These are phyloP conservation scores for Bocquillonia castaneifolia DNA, from an alignment of 441 rosid genomes.

Conservation along the genomic window DNA sequence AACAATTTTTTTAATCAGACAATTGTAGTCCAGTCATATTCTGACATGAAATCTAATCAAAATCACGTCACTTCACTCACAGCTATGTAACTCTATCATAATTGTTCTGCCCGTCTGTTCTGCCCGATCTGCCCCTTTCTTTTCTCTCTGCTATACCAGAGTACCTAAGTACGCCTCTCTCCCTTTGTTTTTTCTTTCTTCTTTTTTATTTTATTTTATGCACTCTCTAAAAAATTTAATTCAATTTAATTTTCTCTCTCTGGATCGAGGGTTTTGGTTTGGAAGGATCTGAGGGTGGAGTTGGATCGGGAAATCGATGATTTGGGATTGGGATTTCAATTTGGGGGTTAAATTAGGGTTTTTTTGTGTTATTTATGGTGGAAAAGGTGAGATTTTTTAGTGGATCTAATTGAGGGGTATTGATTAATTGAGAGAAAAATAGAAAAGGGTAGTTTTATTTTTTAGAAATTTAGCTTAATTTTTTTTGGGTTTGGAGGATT, in stretches of 20 bases:
- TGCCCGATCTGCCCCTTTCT: constrained; percentile 44
- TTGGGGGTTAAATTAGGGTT: constrained; percentile 20
- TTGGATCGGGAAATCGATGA: constrained; percentile 10
- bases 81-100: constrained; percentile 25
- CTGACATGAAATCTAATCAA: no score
- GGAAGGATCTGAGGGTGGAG: background rate
- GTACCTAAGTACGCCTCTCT: constrained; percentile 22
- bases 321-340: background rate
- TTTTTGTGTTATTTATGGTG: background rate
- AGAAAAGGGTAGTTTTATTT: no score
- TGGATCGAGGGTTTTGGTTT: constrained; percentile 18
- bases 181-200: constrained; percentile 25
- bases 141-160: constrained; percentile 31
- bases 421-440: background rate
- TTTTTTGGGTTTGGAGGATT: no score
- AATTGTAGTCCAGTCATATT: background rate
- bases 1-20: no score
- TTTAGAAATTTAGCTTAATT: no score
- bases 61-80: no score
- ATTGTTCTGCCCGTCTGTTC: constrained; percentile 18
- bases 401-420: constrained; percentile 21
- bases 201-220: constrained; percentile 13
- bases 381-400: constrained; percentile 6
- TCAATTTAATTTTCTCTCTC: constrained; percentile 18
- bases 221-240: background rate